phyloP scores from a whole-genome alignment of 2,329 filamentous ascomycete genomes.

The Aureobasidium subglaciale region DNA sequence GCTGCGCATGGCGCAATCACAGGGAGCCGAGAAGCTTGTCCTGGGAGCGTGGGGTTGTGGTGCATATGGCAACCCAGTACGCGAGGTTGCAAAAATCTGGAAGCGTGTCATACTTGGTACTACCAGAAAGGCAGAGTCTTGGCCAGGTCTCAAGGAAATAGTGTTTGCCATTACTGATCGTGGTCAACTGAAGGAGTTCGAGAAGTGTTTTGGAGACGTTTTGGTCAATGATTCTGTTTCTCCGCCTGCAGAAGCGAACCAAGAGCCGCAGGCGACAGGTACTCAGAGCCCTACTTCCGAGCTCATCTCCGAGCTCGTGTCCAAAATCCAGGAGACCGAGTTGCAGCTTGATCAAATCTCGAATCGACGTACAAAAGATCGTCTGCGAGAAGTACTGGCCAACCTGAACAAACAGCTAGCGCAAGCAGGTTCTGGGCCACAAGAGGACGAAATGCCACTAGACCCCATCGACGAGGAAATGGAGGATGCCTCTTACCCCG shows the following conservation, averaged over 20 bases:
- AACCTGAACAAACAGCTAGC: slow-evolving; percentile 28
- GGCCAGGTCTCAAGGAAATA: slow-evolving; percentile 45
- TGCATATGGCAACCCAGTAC: slow-evolving; percentile 55
- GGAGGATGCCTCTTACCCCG: slow-evolving; percentile 18
- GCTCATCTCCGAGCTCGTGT: slow-evolving; percentile 22
- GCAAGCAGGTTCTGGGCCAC: slow-evolving; percentile 25
- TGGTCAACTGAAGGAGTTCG: slow-evolving; percentile 48
- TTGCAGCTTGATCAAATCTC: slow-evolving; percentile 28
- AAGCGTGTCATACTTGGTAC: slow-evolving; percentile 35
- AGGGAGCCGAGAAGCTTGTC: slow-evolving; percentile 45
- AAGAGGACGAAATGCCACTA: slow-evolving; percentile 19
- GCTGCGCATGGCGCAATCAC: slow-evolving; percentile 44
- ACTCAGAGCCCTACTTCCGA: slow-evolving; percentile 9
- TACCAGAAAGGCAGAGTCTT: slow-evolving; percentile 26
- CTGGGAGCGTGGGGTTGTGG: slow-evolving; percentile 61
- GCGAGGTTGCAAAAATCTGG: slow-evolving; percentile 53
- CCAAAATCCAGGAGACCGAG: slow-evolving; percentile 27
- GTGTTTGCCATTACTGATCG: slow-evolving; percentile 53
- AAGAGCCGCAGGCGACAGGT: background rate
- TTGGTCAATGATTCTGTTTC: slow-evolving; percentile 18
- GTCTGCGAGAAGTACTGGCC: slow-evolving; percentile 27
- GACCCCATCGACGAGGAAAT: slow-evolving; percentile 21
- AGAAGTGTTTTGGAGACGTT: slow-evolving; percentile 38
- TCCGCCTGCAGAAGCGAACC: slow-evolving; percentile 16
- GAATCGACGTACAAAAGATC: slow-evolving; percentile 24